phyloP scores from a whole-genome alignment of 2,329 filamentous ascomycete genomes.

The Mollisiaceae sp. region DNA sequence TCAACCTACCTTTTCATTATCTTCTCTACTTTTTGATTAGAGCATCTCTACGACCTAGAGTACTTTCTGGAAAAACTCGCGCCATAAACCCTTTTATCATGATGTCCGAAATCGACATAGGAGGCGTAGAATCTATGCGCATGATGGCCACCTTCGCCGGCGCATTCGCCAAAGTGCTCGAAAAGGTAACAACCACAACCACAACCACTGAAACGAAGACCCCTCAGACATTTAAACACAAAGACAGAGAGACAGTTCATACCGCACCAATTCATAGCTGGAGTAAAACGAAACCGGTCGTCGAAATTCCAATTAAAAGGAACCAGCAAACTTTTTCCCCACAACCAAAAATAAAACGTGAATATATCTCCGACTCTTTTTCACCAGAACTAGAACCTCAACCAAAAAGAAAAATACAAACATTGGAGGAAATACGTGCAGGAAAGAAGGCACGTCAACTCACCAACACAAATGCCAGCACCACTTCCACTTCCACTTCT shows the following conservation, averaged over 20 bases:
- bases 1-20: too few species aligned
- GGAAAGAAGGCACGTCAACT: too few species aligned
- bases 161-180: background rate
- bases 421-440: background rate
- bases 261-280: background rate
- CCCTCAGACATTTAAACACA: background rate
- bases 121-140: background rate
- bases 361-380: background rate
- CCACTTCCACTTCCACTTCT: too few species aligned
- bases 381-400: background rate
- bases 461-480: too few species aligned
- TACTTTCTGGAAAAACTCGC: background rate
- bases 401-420: background rate
- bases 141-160: background rate
- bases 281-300: background rate
- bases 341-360: background rate
- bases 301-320: background rate
- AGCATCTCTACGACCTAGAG: too few species aligned
- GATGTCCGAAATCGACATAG: background rate
- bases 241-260: background rate
- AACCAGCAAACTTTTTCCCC: background rate
- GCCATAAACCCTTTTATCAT: background rate
- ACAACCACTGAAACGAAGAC: background rate
- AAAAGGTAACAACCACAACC: background rate
- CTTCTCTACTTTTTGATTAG: too few species aligned